Evolutionary conservation across 306 rosid species (phyloP), one percentile per base, ranked within the genome.

Genomic region (Fagus crenata): DNA sequence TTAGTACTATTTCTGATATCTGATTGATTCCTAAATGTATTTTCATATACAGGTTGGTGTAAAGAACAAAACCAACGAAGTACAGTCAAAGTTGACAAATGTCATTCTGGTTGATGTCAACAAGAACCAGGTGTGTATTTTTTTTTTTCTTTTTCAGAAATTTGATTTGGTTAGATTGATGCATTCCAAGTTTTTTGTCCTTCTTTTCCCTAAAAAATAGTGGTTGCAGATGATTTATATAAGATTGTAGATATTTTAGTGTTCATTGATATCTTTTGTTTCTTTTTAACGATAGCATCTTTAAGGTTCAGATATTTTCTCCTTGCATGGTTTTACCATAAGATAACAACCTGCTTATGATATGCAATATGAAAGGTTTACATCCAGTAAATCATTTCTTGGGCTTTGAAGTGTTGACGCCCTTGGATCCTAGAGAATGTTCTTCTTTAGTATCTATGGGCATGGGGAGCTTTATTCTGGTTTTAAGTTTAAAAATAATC

Each of bases 1-100:
- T 63, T 54, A 35, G 41, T 72, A 74, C 49, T 41, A 17, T 77
- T 67, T 72, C 43, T 81, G 81, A 61, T 42, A 54, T 65, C 80
- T 73, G 17, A 53, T 51, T 55, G 54, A 51, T 54, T 75, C 53
- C 81, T 84, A 40, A 83, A 39, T 53, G 46, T 58, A 74, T 81
- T 78, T 32, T 73, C 13, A 17, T 67, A 7, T n/a, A 39, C 78
- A 96, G 99, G 97, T 96, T 73, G 99, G 99, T 49, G 79, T 96
- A 64, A 92, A 83, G 85, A 85, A 87, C 87, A 96, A 87, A 86
- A 88, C 96, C 77, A 86, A 73, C 83, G 99, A 96, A 81, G 91
- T 90, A 59, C 98, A 89, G 80, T 86, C 98, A 36, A 96, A 90
- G 86, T 80, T 96, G 75, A 80, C 92, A 61, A 91, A 89, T 77